Percentiles rank a stretch among this genome's conserved stretches.
Conservation (phyloP, 495 filamentous ascomycete species). For the Recurvomyces mirabilis region DNA sequence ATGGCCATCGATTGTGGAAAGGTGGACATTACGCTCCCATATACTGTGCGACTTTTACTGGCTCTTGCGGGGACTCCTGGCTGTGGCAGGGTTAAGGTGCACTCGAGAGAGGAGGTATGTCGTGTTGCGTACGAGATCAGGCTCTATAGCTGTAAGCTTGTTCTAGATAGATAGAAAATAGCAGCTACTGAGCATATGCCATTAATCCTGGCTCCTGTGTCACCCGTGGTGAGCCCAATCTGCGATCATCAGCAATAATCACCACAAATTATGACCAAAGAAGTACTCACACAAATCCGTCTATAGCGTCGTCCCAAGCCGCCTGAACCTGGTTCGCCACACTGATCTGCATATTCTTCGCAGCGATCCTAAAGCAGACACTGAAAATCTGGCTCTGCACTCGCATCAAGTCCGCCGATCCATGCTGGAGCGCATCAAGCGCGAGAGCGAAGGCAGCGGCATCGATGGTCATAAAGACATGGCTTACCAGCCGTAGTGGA, state of each 20-base stretch:
- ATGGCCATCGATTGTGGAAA: too few species aligned
- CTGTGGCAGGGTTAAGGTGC: too few species aligned
- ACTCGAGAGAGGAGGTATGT: too few species aligned
- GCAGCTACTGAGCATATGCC: constrained; percentile 15
- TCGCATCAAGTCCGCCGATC: constrained; percentile 12
- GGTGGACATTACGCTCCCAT: too few species aligned
- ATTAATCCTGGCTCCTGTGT: constrained; percentile 9
- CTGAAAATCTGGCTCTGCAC: neutral
- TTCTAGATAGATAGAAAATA: too few species aligned
- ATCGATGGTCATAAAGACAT: constrained; percentile 36
- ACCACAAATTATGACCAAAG: too few species aligned
- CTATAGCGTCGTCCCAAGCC: constrained; percentile 1
- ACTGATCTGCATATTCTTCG: constrained; percentile 5
- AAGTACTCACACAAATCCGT: constrained; percentile 12
- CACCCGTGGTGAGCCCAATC: constrained; percentile 15
- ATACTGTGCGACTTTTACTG: too few species aligned
- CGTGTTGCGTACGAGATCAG: too few species aligned
- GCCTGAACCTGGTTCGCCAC: constrained; percentile 1
- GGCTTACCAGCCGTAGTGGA: constrained; percentile 27
- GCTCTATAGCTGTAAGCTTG: too few species aligned
- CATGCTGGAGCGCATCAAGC: constrained; percentile 34
- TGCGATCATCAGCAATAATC: constrained; percentile 4
- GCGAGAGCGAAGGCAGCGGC: constrained; percentile 34
- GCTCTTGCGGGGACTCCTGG: too few species aligned
- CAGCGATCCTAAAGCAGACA: constrained; percentile 7